Conservation (phyloP, 495 filamentous ascomycete species). For the Neurospora discreta region DNA sequence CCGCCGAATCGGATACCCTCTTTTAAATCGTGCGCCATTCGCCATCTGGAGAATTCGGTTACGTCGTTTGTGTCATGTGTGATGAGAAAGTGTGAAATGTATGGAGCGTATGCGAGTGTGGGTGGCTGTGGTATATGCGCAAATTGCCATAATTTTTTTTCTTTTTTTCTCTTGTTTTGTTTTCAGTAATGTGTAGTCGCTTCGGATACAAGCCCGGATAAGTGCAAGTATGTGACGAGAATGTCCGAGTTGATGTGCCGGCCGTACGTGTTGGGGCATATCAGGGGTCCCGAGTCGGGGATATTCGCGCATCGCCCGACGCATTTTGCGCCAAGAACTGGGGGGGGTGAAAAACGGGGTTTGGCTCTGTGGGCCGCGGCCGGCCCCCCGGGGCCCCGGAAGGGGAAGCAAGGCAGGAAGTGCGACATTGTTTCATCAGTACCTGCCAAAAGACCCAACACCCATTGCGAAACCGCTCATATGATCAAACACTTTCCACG, state of each 20-base stretch:
- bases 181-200: neutral
- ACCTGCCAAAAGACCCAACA: neutral
- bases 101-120: neutral
- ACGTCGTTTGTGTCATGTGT: constrained; percentile 9
- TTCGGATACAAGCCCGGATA: neutral
- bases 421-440: neutral
- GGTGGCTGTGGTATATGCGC: constrained; percentile 12
- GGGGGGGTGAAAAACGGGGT: neutral
- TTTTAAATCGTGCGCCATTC: constrained; percentile 27
- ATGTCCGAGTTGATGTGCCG: neutral
- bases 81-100: neutral
- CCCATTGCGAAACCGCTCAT: neutral
- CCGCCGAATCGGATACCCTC: constrained; percentile 18
- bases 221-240: neutral
- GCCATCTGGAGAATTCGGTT: constrained; percentile 16
- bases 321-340: neutral
- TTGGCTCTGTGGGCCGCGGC: neutral
- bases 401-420: neutral
- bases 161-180: neutral
- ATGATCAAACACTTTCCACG: neutral
- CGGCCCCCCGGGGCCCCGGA: neutral
- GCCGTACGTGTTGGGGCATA: neutral
- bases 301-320: neutral
- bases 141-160: constrained; percentile 1
- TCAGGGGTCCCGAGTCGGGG: neutral